These are phyloP conservation scores for Penicillium sp. DNA, from an alignment of 2,329 filamentous ascomycete species.

Conservation along the genomic window DNA sequence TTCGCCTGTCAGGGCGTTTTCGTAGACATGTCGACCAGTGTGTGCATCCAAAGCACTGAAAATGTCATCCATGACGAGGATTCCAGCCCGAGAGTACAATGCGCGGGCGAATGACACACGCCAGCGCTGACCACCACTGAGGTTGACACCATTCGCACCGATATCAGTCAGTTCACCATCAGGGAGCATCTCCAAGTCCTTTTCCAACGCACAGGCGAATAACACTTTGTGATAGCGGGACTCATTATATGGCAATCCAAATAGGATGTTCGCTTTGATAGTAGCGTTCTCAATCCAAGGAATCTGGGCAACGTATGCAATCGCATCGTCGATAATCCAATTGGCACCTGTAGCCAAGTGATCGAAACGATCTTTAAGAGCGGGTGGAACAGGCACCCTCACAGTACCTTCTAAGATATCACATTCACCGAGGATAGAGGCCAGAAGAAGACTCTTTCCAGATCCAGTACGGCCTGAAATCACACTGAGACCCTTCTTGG, in stretches of 20 bases:
- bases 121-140: constrained; percentile 83
- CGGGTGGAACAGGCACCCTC: constrained; percentile 42
- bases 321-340: constrained; percentile 44
- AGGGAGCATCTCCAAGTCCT: constrained; percentile 72
- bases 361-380: constrained; percentile 54
- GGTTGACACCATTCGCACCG: constrained; percentile 79
- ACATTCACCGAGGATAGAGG: constrained; percentile 72
- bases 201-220: constrained; percentile 69
- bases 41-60: constrained; percentile 81
- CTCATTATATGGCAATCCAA: constrained; percentile 69
- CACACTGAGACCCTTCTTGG: constrained; percentile 67
- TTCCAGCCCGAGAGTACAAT: constrained; percentile 74
- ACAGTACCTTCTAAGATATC: constrained; percentile 67
- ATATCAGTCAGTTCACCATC: constrained; percentile 81
- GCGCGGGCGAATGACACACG: constrained; percentile 76
- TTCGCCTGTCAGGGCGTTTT: constrained; percentile 71
- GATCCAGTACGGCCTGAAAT: constrained; percentile 76
- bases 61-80: constrained; percentile 78
- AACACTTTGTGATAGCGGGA: constrained; percentile 71
- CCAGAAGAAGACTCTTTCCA: constrained; percentile 74
- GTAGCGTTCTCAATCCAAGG: constrained; percentile 85
- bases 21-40: constrained; percentile 76
- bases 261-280: constrained; percentile 75
- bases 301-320: constrained; percentile 76
- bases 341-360: constrained; percentile 63